Percentiles rank a stretch among this genome's conserved stretches.
phyloP scores from a whole-genome alignment of 2,329 filamentous ascomycete species.

The Phaeophleospora eucalypticola region DNA sequence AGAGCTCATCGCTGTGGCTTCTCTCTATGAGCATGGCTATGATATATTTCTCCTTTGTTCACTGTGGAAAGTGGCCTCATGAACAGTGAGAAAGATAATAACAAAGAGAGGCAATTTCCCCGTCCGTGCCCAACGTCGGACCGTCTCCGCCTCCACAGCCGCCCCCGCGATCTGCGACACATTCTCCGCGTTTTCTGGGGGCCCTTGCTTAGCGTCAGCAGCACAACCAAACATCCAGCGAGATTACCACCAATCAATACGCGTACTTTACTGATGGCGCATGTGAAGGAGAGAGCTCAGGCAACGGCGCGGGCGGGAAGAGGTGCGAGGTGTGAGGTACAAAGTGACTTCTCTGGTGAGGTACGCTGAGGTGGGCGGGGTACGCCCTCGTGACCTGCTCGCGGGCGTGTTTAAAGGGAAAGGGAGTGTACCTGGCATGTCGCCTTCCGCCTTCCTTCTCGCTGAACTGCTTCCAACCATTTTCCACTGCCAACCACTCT shows the following conservation, averaged over 20 bases:
- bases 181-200: neutral
- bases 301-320: neutral
- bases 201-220: neutral
- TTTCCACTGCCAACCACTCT: slow-evolving; percentile 1
- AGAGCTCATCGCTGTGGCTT: neutral
- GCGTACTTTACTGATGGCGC: too few species aligned
- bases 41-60: too few species aligned
- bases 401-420: neutral
- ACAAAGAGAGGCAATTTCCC: too few species aligned
- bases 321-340: too few species aligned
- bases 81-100: too few species aligned
- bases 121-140: too few species aligned
- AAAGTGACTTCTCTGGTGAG: too few species aligned
- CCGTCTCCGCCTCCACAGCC: neutral
- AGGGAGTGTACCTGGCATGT: slow-evolving; percentile 1
- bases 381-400: slow-evolving; percentile 1
- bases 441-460: neutral
- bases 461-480: slow-evolving; percentile 6
- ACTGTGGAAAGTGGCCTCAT: too few species aligned
- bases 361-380: neutral
- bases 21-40: too few species aligned
- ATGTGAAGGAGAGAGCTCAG: neutral
- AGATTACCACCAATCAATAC: too few species aligned
- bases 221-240: neutral
- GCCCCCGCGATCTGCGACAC: neutral